Evolutionary conservation across 108 stramenopile species (phyloP).

Genomic region (Nannochloropsis oceanica): DNA sequence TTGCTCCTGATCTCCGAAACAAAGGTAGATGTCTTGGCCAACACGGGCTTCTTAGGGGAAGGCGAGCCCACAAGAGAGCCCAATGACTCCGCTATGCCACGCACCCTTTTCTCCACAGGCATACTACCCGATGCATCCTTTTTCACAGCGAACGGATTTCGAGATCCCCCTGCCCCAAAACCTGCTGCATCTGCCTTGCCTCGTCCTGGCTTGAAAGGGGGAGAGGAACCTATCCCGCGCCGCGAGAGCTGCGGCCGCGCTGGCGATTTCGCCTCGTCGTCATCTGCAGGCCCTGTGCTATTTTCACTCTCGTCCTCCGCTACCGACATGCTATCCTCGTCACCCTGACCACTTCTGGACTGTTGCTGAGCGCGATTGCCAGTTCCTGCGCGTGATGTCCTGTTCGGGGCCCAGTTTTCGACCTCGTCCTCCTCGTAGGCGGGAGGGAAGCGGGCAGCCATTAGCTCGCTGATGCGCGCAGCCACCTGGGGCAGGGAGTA

Average conservation of each 20-base stretch:
- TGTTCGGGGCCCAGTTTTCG: background rate
- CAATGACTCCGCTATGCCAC: background rate
- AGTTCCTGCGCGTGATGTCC: background rate
- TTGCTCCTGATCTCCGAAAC: constrained; percentile 10
- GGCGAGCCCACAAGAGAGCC: background rate
- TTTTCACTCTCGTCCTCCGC: background rate
- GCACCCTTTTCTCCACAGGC: background rate
- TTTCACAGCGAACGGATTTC: background rate
- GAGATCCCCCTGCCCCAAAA: background rate
- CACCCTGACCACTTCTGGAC: background rate
- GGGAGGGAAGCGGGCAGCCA: background rate
- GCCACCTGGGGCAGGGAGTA: constrained; percentile 9
- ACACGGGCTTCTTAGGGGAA: background rate
- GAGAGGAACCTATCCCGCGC: background rate
- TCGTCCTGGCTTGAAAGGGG: background rate
- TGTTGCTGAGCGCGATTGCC: background rate
- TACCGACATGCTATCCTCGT: background rate
- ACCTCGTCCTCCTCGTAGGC: background rate
- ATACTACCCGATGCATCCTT: background rate
- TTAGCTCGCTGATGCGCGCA: constrained; percentile 1
- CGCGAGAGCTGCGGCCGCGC: background rate
- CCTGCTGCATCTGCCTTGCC: background rate
- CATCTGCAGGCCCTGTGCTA: background rate
- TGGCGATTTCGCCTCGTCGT: background rate
- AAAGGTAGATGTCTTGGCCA: constrained; percentile 12